Percentiles rank a stretch among this genome's conserved stretches.
Evolutionary conservation across 2,329 filamentous ascomycete genomes (phyloP).

Genomic region (Aureobasidium sp.): DNA sequence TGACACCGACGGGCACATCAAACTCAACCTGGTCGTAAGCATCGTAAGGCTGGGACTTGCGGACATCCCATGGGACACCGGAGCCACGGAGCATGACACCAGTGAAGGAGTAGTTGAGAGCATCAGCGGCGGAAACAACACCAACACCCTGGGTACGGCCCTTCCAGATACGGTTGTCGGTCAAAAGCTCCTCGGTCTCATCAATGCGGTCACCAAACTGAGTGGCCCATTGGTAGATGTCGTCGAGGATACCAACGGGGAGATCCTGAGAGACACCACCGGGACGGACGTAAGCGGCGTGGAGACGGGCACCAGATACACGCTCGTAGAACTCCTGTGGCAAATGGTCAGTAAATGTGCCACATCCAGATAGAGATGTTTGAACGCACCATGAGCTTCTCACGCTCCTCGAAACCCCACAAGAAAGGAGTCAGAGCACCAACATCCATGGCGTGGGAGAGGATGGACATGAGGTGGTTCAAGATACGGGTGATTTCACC

Average conservation of each 20-base stretch:
- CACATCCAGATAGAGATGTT: not conserved
- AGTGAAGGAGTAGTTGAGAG: slow-evolving; percentile 93
- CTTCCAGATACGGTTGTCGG: slow-evolving; percentile 99
- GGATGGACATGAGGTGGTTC: slow-evolving; percentile 96
- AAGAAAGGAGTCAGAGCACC: slow-evolving; percentile 95
- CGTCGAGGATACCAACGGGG: slow-evolving; percentile 86
- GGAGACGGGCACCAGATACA: slow-evolving; percentile 93
- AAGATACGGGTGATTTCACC: slow-evolving; percentile 88
- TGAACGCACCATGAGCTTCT: slow-evolving; percentile 89
- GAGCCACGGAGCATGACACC: slow-evolving; percentile 98
- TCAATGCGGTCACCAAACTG: slow-evolving; percentile 98
- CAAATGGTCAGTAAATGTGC: slow-evolving; percentile 6
- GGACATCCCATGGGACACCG: slow-evolving; percentile 91
- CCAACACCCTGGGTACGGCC: slow-evolving; percentile 85
- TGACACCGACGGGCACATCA: slow-evolving; percentile 90
- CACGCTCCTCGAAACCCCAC: slow-evolving; percentile 99
- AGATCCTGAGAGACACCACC: slow-evolving; percentile 96
- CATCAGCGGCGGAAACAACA: slow-evolving; percentile 83
- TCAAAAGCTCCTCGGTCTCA: slow-evolving; percentile 96
- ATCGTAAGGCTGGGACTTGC: slow-evolving; percentile 95
- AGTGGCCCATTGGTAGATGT: slow-evolving; percentile 99
- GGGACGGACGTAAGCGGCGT: slow-evolving; percentile 93
- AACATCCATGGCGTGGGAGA: slow-evolving; percentile 98
- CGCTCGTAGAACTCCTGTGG: slow-evolving; percentile 96
- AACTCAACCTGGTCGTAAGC: slow-evolving; percentile 98